Evolutionary conservation across 1,139 yeast species (phyloP).

Genomic region (Sugiyamaella castrensis): DNA sequence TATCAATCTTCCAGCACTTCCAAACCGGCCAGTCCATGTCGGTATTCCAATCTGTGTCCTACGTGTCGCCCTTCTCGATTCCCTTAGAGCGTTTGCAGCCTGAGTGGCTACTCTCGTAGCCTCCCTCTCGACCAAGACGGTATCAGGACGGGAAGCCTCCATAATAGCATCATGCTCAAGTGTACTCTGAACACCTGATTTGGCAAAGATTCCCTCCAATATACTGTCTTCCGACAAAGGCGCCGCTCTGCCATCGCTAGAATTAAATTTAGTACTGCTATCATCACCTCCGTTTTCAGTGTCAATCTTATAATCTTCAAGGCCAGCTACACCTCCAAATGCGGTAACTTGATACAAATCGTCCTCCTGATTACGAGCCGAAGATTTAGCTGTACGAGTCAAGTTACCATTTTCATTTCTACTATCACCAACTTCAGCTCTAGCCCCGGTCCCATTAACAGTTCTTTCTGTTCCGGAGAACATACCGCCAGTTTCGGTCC

Average conservation of each 20-base stretch:
- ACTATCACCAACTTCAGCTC: too few species aligned
- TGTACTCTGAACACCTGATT: conserved; percentile 71
- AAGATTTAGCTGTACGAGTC: neutral
- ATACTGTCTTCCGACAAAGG: conserved; percentile 48
- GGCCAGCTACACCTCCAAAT: conserved; percentile 53
- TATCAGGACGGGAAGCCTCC: conserved; percentile 52
- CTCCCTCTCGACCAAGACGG: conserved; percentile 63
- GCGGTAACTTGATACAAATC: conserved; percentile 52
- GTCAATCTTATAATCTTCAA: conserved; percentile 49
- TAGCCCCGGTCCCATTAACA: conserved; percentile 32
- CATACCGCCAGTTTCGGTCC: conserved; percentile 58
- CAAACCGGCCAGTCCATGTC: conserved; percentile 95
- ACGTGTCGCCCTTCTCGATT: conserved; percentile 64
- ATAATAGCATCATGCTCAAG: conserved; percentile 77
- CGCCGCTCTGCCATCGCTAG: conserved; percentile 27
- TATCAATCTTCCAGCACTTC: conserved; percentile 66
- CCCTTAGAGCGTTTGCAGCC: conserved; percentile 70
- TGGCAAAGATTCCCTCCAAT: conserved; percentile 71
- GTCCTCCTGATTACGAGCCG: conserved; percentile 39
- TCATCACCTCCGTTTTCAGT: conserved; percentile 29
- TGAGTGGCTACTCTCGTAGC: conserved; percentile 73
- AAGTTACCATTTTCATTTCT: conserved; percentile 11
- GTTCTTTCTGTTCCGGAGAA: conserved; percentile 52
- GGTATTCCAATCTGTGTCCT: conserved; percentile 75
- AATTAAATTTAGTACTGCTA: conserved; percentile 22